These are phyloP conservation scores for Thielaviopsis ethacetica DNA, from an alignment of 2,329 filamentous ascomycete genomes.

Conservation along the genomic window DNA sequence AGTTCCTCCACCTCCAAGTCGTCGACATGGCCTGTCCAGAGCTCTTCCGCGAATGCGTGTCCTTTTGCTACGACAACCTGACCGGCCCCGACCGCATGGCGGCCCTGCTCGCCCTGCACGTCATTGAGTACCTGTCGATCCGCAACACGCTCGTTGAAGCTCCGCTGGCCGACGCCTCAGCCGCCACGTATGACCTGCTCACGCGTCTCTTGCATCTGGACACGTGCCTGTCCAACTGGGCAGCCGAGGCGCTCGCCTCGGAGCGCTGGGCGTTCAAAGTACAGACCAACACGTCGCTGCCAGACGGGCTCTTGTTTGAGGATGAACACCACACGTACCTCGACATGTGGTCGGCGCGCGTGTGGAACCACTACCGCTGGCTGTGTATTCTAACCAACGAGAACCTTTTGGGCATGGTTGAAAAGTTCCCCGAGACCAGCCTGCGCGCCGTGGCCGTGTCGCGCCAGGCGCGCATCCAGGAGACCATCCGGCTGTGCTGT, in stretches of 20 bases:
- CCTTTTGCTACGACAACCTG: not conserved
- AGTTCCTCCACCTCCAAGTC: not conserved
- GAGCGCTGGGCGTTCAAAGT: not conserved
- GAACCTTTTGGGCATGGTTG: conserved; percentile 24
- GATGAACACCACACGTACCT: conserved; percentile 38
- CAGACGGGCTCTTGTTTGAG: conserved; percentile 29
- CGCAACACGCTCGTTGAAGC: not conserved
- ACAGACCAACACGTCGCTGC: not conserved
- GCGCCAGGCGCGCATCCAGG: conserved; percentile 18
- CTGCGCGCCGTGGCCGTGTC: conserved; percentile 13
- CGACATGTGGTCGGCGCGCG: conserved; percentile 34
- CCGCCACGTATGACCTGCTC: not conserved
- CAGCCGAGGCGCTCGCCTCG: not conserved
- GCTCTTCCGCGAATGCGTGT: not conserved
- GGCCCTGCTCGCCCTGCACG: not conserved
- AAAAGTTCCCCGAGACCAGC: conserved; percentile 20
- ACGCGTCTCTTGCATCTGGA: not conserved
- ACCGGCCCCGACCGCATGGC: not conserved
- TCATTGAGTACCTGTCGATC: not conserved
- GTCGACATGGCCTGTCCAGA: not conserved
- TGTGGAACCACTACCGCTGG: conserved; percentile 45
- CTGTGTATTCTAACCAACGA: conserved; percentile 37
- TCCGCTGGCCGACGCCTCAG: no score
- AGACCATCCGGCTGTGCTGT: conserved; percentile 23
- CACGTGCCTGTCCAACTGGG: not conserved